Evolutionary conservation across 768 basidiomycete genomes (phyloP).

Genomic region (Lentinula edodes): DNA sequence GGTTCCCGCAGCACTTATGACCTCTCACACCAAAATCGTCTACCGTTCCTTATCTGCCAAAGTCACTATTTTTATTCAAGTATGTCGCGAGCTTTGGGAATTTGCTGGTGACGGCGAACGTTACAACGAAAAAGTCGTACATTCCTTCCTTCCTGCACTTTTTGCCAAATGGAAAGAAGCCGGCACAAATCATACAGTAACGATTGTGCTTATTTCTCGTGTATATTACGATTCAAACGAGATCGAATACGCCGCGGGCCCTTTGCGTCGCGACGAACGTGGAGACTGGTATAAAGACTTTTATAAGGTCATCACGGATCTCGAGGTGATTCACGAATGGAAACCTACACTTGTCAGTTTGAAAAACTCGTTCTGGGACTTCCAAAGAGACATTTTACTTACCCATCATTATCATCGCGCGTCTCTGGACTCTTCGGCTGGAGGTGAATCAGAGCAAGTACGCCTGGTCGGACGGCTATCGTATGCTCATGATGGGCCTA

Average conservation of each 20-base stretch:
- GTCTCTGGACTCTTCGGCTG: conserved; percentile 38
- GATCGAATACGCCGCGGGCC: conserved; percentile 77
- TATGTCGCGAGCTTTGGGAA: conserved; percentile 94
- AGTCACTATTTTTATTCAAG: conserved; percentile 92
- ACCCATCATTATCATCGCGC: conserved; percentile 85
- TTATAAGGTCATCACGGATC: conserved; percentile 91
- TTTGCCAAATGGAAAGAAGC: conserved; percentile 81
- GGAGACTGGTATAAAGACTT: conserved; percentile 91
- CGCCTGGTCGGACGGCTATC: conserved; percentile 76
- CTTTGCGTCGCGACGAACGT: conserved; percentile 68
- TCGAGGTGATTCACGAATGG: conserved; percentile 87
- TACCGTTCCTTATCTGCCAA: conserved; percentile 90
- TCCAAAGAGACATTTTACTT: conserved; percentile 86
- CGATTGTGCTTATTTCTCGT: conserved; percentile 90
- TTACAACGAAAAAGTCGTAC: conserved; percentile 95
- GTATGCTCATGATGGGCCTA: conserved; percentile 88
- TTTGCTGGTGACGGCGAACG: conserved; percentile 96
- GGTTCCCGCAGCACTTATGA: conserved; percentile 81
- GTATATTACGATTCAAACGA: conserved; percentile 84
- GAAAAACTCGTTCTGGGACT: conserved; percentile 86
- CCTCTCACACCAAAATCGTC: conserved; percentile 78
- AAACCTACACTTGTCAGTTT: conserved; percentile 79
- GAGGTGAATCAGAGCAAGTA: conserved; percentile 44
- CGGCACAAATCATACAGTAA: conserved; percentile 88
- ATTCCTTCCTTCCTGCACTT: conserved; percentile 89